Evolutionary conservation across 169 alveolate genomes (phyloP), one percentile per base, ranked within the genome.

Genomic region (Blepharisma undulans): DNA sequence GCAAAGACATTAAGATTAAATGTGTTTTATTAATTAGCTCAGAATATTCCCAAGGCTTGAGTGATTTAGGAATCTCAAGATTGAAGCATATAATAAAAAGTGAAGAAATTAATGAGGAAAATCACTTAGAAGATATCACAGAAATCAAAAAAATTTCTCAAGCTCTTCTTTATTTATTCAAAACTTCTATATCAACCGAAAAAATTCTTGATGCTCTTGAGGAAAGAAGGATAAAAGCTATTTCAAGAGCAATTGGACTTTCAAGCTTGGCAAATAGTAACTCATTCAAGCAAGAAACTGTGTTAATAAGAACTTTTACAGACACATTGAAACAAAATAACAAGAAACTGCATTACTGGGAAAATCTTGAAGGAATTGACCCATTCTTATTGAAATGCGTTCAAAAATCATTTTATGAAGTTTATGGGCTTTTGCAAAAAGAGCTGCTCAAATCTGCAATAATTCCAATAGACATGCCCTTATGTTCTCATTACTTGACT

Each of bases 281-380:
- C 30, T 33, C 90, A 19, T 18, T 29, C 16, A 61, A 61, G n/a
- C 78, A 59, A 14, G 90, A 84, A 84, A 84, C 90, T 61, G 16
- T 27, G 80, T 33, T 84, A 14, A 30, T 84, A 18, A 84, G 90
- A 30, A 19, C 90, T 22, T 84, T 84, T 84, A 30, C 71, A 19
- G 36, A 16, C 90, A 19, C 90, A 14, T n/a, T 84, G 32, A 61
- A 22, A 59, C 18, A 12, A 18, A 84, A 84, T n/a, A 34, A 30
- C 14, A 19, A 30, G 19, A 84, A 84, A 84, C 22, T 21, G n/a
- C 90, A 84, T 61, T 84, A 84, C 33, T 84, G 90, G 90, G 36
- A 84, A 59, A 32, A n/a, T n/a, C n/a, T n/a, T n/a, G 91, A 86
- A 86, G 91, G 84, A 25, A 36, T 25, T 27, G 91, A 86, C 84